phyloP scores from a whole-genome alignment of 2,329 filamentous ascomycete species.

The Fusarium sp. region DNA sequence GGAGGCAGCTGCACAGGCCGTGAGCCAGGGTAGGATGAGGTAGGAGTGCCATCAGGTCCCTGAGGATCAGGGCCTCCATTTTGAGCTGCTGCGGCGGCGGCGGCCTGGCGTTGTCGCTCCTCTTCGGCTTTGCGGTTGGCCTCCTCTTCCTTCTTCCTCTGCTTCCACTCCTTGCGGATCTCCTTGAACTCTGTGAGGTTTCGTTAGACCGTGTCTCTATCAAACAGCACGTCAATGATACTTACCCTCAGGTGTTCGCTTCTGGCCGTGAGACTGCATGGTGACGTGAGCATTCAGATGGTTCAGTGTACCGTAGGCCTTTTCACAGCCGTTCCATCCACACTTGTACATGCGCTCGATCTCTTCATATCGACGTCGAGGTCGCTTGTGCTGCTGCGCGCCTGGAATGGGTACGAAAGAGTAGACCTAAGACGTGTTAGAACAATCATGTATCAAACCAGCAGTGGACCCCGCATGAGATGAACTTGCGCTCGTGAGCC shows the following conservation, averaged over 20 bases:
- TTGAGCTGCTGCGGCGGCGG: slow-evolving; percentile 66
- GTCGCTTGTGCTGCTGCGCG: slow-evolving; percentile 96
- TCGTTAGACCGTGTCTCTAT: slow-evolving; percentile 38
- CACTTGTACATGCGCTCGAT: slow-evolving; percentile 99
- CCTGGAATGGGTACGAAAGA: slow-evolving; percentile 98
- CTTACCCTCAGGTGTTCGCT: slow-evolving; percentile 97
- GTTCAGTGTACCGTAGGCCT: slow-evolving; percentile 97
- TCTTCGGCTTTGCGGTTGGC: slow-evolving; percentile 69
- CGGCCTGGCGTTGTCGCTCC: slow-evolving; percentile 73
- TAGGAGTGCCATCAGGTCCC: slow-evolving; percentile 54
- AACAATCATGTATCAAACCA: not conserved
- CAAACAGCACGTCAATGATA: not conserved
- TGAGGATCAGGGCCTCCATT: slow-evolving; percentile 62
- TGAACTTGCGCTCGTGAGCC: not conserved
- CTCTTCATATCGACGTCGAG: slow-evolving; percentile 92
- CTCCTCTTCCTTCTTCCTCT: slow-evolving; percentile 98
- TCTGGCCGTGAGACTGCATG: slow-evolving; percentile 96
- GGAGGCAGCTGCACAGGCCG: slow-evolving; percentile 75
- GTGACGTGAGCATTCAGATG: slow-evolving; percentile 98
- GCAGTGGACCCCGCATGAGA: not conserved
- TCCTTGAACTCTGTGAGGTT: slow-evolving; percentile 90
- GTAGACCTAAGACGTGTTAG: slow-evolving; percentile 75
- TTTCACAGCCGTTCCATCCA: slow-evolving; percentile 97
- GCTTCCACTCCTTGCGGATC: slow-evolving; percentile 99
- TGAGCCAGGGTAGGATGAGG: slow-evolving; percentile 67